A percentile compares a stretch with the other conserved stretches of the same genome.
These are phyloP conservation scores for Vigna nakashimae DNA, from an alignment of 306 rosid species.

Conservation along the genomic window DNA sequence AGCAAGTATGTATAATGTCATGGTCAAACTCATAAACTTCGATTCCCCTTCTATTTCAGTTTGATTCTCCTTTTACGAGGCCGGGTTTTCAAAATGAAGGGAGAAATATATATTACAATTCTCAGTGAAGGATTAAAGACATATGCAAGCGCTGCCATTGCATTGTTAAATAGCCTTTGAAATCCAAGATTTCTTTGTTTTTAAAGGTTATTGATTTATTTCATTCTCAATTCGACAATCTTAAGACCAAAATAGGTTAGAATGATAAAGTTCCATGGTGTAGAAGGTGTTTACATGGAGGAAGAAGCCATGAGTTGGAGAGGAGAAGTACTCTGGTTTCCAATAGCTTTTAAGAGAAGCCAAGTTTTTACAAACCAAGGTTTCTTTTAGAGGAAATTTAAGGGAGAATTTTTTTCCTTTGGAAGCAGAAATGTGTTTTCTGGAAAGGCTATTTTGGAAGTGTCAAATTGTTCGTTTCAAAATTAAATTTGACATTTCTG, in stretches of 20 bases:
- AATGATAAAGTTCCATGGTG: too few relatives aligned
- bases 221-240: not conserved
- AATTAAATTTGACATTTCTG: too few relatives aligned
- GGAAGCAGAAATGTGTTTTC: too few relatives aligned
- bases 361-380: too few relatives aligned
- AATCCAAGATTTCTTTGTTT: not conserved
- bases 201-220: slow-evolving; percentile 26
- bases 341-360: too few relatives aligned
- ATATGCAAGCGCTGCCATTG: not conserved
- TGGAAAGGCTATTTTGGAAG: too few relatives aligned
- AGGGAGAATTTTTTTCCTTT: too few relatives aligned
- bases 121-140: not conserved
- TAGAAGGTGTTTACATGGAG: too few relatives aligned
- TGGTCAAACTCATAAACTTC: slow-evolving; percentile 19
- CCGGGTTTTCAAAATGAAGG: not conserved
- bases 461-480: too few relatives aligned
- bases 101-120: not conserved
- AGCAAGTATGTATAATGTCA: slow-evolving; percentile 3
- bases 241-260: not conserved
- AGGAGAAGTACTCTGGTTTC: too few relatives aligned
- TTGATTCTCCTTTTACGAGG: slow-evolving; percentile 12
- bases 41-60: slow-evolving; percentile 20
- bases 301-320: too few relatives aligned
- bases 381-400: too few relatives aligned
- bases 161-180: not conserved